phyloP scores from a whole-genome alignment of 2,329 filamentous ascomycete species.

The Alternaria infectoria region DNA sequence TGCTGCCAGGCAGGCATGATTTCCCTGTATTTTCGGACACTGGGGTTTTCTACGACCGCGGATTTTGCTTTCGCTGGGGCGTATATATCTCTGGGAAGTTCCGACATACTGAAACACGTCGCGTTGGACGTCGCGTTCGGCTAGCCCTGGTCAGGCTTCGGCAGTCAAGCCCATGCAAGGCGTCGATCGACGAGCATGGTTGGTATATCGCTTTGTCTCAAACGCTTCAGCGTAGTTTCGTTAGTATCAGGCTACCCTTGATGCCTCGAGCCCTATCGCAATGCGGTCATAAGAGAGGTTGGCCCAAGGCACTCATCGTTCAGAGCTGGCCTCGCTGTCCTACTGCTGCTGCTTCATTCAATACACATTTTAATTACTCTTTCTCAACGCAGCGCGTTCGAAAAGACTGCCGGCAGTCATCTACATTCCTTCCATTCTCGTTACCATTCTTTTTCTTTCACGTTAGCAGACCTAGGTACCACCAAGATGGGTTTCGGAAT shows the following conservation, averaged over 20 bases:
- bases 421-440: neutral
- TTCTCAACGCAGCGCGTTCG: neutral
- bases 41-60: neutral
- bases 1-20: neutral
- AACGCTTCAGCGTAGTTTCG: conserved; percentile 20
- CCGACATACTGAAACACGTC: conserved; percentile 14
- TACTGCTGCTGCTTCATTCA: neutral
- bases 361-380: neutral
- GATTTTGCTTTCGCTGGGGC: neutral
- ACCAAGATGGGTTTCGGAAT: conserved; percentile 41
- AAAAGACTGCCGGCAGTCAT: conserved; percentile 37
- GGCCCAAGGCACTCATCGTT: neutral
- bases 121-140: conserved; percentile 2
- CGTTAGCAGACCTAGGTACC: neutral
- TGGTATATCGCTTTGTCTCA: neutral
- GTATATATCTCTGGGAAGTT: neutral
- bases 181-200: neutral
- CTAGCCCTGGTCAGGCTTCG: neutral
- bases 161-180: neutral
- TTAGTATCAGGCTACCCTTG: conserved; percentile 4
- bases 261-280: neutral
- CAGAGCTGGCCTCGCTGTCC: conserved; percentile 12
- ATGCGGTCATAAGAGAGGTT: conserved; percentile 11
- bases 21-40: neutral
- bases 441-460: neutral